These are phyloP conservation scores for Coprinopsis sp. DNA, from an alignment of 768 basidiomycete genomes.

Conservation along the genomic window DNA sequence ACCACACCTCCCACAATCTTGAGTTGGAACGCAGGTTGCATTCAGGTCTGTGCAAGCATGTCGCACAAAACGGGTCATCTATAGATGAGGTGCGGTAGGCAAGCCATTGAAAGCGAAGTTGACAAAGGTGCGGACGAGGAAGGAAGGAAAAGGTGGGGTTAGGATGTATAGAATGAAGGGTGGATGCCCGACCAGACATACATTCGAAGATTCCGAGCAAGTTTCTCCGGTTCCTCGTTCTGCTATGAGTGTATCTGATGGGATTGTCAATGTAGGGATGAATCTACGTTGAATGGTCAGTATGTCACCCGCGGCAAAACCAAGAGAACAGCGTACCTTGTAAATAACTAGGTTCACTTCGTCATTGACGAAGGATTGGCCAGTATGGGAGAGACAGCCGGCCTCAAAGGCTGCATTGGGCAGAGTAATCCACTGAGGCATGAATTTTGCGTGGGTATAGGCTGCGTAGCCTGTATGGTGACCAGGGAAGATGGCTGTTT, in stretches of 20 bases:
- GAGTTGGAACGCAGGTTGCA: constrained; percentile 44
- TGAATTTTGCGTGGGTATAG: constrained; percentile 52
- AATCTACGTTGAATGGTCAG: neutral
- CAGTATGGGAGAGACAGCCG: constrained; percentile 41
- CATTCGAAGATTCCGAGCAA: constrained; percentile 52
- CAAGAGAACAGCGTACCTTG: constrained; percentile 26
- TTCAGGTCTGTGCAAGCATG: constrained; percentile 44
- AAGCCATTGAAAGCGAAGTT: too few species aligned
- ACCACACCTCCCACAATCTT: constrained; percentile 47
- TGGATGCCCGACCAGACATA: too few species aligned
- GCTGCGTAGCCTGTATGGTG: constrained; percentile 55
- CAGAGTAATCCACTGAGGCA: constrained; percentile 41
- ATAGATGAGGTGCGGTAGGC: too few species aligned
- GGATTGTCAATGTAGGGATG: constrained; percentile 47
- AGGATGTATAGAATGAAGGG: too few species aligned
- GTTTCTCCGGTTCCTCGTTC: constrained; percentile 50
- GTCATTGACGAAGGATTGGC: constrained; percentile 57
- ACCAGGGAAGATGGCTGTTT: constrained; percentile 49
- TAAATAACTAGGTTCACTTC: constrained; percentile 47
- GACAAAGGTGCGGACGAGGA: too few species aligned
- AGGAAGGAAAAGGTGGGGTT: too few species aligned
- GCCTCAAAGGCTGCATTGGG: constrained; percentile 44
- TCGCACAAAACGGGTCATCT: too few species aligned
- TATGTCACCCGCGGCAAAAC: neutral
- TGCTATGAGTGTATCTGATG: constrained; percentile 39